Percentiles rank a stretch among this genome's conserved stretches.
phyloP scores from a whole-genome alignment of 176 grass and related monocot genomes.

The Musa schizocarpa region DNA sequence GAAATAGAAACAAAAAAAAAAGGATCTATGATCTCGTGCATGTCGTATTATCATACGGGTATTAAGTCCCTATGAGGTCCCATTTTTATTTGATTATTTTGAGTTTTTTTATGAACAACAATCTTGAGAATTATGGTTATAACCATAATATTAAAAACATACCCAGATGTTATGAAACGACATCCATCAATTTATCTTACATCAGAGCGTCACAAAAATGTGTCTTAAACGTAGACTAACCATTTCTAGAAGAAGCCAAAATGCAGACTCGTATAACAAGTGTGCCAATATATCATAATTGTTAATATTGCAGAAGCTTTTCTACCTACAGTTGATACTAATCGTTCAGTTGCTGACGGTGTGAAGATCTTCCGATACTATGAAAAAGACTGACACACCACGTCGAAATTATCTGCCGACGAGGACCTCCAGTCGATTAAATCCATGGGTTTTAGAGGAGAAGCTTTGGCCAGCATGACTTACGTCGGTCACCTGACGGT shows the following conservation, averaged over 20 bases:
- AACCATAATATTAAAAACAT: not conserved
- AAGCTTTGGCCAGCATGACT: constrained; percentile 92
- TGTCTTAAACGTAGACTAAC: too few species aligned
- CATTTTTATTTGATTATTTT: too few species aligned
- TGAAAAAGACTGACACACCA: constrained; percentile 69
- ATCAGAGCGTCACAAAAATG: too few species aligned
- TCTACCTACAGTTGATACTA: not conserved
- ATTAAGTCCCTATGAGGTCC: too few species aligned
- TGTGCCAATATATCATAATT: not conserved
- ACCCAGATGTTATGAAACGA: not conserved
- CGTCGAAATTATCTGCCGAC: constrained; percentile 70
- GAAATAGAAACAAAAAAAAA: too few species aligned
- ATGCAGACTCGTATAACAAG: too few species aligned
- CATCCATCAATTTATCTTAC: not conserved
- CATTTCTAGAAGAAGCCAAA: too few species aligned
- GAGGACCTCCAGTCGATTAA: constrained; percentile 82
- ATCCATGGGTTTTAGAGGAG: constrained; percentile 83
- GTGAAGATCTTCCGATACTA: constrained; percentile 73
- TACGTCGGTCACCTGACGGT: constrained; percentile 84
- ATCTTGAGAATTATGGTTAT: not conserved
- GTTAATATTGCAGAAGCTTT: not conserved
- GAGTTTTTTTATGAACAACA: too few species aligned
- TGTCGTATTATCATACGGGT: too few species aligned
- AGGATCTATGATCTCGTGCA: too few species aligned
- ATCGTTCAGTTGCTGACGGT: constrained; percentile 18